Evolutionary conservation across 371 early-diverging fungal species (phyloP).

Genomic region (Lichtheimia hyalospora): DNA sequence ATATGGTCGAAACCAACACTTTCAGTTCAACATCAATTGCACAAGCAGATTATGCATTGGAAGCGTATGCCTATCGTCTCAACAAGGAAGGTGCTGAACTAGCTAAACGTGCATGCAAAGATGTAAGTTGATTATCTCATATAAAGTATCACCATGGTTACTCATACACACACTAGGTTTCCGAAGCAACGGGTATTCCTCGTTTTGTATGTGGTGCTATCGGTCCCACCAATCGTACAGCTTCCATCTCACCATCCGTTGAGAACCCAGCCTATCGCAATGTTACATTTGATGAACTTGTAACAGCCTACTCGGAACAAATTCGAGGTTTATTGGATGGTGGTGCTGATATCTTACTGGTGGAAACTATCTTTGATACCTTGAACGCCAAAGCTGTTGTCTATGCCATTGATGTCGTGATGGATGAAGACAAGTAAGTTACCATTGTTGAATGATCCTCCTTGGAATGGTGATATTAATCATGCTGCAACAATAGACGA

Average conservation of each 20-base stretch:
- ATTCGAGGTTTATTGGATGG: slow-evolving; percentile 89
- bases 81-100: slow-evolving; percentile 89
- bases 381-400: slow-evolving; percentile 93
- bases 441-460: no score
- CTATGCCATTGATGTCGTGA: slow-evolving; percentile 84
- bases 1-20: slow-evolving; percentile 94
- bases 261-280: slow-evolving; percentile 94
- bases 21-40: slow-evolving; percentile 90
- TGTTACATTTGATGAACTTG: slow-evolving; percentile 92
- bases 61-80: slow-evolving; percentile 83
- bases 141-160: no score
- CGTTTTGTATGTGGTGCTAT: slow-evolving; percentile 88
- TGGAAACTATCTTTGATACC: slow-evolving; percentile 96
- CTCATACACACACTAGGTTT: no score
- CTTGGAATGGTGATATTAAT: no score
- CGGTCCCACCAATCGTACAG: slow-evolving; percentile 93
- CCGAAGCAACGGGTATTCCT: slow-evolving; percentile 65
- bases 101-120: slow-evolving; percentile 82
- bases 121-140: slow-evolving; percentile 50
- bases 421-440: slow-evolving; percentile 67
- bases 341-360: slow-evolving; percentile 86
- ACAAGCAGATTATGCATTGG: slow-evolving; percentile 87
- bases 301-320: slow-evolving; percentile 86
- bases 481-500: no score
- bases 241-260: slow-evolving; percentile 94